Evolutionary conservation across 768 basidiomycete species (phyloP).

Genomic region (Suillus subaureus): DNA sequence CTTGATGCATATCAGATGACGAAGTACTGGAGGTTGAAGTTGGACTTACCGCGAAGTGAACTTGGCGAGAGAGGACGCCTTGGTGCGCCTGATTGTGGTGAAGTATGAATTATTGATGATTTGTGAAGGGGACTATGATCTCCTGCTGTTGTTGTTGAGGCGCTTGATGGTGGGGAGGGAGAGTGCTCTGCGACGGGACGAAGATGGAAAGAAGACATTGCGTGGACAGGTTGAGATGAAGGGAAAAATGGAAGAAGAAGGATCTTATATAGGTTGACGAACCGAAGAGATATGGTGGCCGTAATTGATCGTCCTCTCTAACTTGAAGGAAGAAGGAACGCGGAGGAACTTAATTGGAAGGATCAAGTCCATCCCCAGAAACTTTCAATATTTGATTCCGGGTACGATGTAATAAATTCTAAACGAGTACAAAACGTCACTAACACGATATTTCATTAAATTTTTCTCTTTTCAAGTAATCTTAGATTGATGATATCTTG

Average conservation of each 20-base stretch:
- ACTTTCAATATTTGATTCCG: slow-evolving; percentile 26
- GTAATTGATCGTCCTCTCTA: slow-evolving; percentile 26
- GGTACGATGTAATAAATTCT: slow-evolving; percentile 8
- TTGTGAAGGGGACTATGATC: slow-evolving; percentile 42
- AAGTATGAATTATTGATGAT: slow-evolving; percentile 26
- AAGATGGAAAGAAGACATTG: slow-evolving; percentile 49
- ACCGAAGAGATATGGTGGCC: slow-evolving; percentile 19
- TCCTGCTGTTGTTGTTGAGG: slow-evolving; percentile 47
- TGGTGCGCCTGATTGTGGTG: slow-evolving; percentile 35
- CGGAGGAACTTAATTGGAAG: slow-evolving; percentile 17
- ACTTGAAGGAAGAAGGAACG: slow-evolving; percentile 18
- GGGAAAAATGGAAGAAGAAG: slow-evolving; percentile 15
- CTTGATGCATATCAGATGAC: slow-evolving; percentile 36
- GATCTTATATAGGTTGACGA: slow-evolving; percentile 21
- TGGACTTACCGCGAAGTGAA: slow-evolving; percentile 55
- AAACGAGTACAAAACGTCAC: slow-evolving; percentile 2
- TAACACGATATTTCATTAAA: slow-evolving; percentile 9
- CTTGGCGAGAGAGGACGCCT: slow-evolving; percentile 67
- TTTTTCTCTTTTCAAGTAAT: slow-evolving; percentile 30
- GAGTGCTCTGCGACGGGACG: slow-evolving; percentile 54
- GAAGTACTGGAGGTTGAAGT: slow-evolving; percentile 9
- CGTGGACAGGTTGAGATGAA: slow-evolving; percentile 16
- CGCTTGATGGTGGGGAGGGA: slow-evolving; percentile 57
- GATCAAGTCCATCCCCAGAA: slow-evolving; percentile 21
- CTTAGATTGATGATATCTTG: slow-evolving; percentile 12